Evolutionary conservation across 495 filamentous ascomycete species (phyloP).

Genomic region (Podospora pseudoanserina): DNA sequence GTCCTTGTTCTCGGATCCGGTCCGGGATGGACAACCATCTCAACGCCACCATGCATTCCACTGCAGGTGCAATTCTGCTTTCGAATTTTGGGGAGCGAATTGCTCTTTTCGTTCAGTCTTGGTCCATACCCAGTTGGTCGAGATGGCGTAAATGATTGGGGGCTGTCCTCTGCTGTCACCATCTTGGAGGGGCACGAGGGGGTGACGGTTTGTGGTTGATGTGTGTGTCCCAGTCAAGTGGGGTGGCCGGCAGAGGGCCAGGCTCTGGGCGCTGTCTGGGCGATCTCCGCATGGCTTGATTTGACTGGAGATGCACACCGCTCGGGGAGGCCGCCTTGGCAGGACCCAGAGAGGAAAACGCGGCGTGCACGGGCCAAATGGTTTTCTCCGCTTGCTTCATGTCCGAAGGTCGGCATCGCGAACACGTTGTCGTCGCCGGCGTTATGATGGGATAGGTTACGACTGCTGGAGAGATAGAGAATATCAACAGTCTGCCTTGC

Average conservation of each 20-base stretch:
- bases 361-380: conserved; percentile 11
- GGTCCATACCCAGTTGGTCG: conserved; percentile 2
- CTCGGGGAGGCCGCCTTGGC: conserved; percentile 29
- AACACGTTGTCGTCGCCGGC: neutral
- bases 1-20: neutral
- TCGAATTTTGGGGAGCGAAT: neutral
- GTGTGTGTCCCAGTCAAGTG: neutral
- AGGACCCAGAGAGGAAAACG: neutral
- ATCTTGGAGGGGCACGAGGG: neutral
- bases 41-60: conserved; percentile 6
- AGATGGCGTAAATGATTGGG: neutral
- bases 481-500: neutral
- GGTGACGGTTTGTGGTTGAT: too few relatives aligned
- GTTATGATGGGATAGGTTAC: neutral
- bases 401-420: neutral
- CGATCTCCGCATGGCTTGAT: neutral
- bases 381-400: neutral
- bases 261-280: neutral
- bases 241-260: neutral
- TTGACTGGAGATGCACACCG: neutral
- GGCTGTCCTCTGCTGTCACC: neutral
- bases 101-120: neutral
- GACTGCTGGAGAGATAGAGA: neutral
- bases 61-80: neutral
- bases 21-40: neutral